phyloP scores from a whole-genome alignment of 1,284 basidiomycete genomes.

The Ceratobasidium sp. region DNA sequence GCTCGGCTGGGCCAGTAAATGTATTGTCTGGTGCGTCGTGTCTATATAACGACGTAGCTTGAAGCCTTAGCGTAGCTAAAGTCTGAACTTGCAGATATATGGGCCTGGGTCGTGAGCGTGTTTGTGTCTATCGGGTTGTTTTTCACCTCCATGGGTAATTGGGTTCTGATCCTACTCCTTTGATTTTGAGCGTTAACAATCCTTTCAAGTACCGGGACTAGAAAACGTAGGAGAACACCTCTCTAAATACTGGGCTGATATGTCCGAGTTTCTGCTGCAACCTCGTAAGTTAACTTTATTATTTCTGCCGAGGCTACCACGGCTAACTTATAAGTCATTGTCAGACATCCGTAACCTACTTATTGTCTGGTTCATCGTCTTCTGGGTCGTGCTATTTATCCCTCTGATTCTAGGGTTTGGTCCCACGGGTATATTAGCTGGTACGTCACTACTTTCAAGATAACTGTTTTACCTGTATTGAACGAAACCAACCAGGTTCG shows the following conservation, averaged over 20 bases:
- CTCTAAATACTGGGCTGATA: constrained; percentile 6
- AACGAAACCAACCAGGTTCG: not conserved
- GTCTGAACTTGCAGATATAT: not conserved
- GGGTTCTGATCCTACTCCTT: not conserved
- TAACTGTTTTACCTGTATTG: not conserved
- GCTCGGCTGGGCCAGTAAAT: not conserved
- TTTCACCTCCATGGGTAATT: not conserved
- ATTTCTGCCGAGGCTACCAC: not conserved
- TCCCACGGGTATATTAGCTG: constrained; percentile 21
- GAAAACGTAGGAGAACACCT: constrained; percentile 2
- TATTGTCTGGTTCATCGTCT: constrained; percentile 32
- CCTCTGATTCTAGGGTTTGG: constrained; percentile 37
- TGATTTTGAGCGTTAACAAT: not conserved
- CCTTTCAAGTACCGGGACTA: not conserved
- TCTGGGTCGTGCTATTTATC: constrained; percentile 29
- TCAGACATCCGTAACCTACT: constrained; percentile 26
- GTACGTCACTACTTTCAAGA: not conserved
- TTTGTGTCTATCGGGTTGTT: constrained; percentile 26
- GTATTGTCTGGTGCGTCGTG: not conserved
- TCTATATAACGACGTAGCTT: too few relatives aligned
- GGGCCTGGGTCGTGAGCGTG: constrained; percentile 18
- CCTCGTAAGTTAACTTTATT: constrained; percentile 15
- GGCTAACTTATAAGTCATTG: not conserved
- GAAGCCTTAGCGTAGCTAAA: too few relatives aligned
- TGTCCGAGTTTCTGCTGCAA: constrained; percentile 27